phyloP scores from a whole-genome alignment of 495 filamentous ascomycete species.

The Hypoxylon cercidicola region DNA sequence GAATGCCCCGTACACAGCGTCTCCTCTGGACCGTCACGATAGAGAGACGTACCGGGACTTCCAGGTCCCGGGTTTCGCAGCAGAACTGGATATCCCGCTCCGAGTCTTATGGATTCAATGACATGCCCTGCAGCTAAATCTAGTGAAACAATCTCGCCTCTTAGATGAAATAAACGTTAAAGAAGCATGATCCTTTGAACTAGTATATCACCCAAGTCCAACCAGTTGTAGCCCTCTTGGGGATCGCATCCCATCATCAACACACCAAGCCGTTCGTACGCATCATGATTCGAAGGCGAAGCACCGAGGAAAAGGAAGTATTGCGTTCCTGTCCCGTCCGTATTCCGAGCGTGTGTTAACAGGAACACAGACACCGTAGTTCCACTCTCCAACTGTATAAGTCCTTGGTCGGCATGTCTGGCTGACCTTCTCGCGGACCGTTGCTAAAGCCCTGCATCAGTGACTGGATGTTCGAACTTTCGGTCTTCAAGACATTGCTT shows the following conservation, averaged over 20 bases:
- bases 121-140: too few species aligned
- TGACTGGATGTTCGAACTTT: neutral
- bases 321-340: neutral
- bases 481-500: neutral
- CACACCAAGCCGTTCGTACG: constrained; percentile 8
- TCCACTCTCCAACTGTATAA: constrained; percentile 4
- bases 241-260: neutral
- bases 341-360: too few species aligned
- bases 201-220: constrained; percentile 1
- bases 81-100: too few species aligned
- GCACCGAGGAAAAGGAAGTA: constrained; percentile 12
- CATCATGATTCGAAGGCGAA: constrained; percentile 8
- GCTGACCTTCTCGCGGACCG: constrained; percentile 14
- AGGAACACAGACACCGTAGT: constrained; percentile 5
- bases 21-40: too few species aligned
- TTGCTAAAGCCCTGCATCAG: constrained; percentile 21
- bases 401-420: neutral
- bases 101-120: too few species aligned
- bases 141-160: too few species aligned
- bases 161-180: too few species aligned
- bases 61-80: too few species aligned
- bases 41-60: too few species aligned
- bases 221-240: too few species aligned
- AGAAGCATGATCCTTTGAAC: neutral
- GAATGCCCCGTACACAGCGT: too few species aligned